Evolutionary conservation across 371 early-diverging fungal genomes (phyloP), one percentile per base, ranked within the genome.

Genomic region (Mortierella sp.): DNA sequence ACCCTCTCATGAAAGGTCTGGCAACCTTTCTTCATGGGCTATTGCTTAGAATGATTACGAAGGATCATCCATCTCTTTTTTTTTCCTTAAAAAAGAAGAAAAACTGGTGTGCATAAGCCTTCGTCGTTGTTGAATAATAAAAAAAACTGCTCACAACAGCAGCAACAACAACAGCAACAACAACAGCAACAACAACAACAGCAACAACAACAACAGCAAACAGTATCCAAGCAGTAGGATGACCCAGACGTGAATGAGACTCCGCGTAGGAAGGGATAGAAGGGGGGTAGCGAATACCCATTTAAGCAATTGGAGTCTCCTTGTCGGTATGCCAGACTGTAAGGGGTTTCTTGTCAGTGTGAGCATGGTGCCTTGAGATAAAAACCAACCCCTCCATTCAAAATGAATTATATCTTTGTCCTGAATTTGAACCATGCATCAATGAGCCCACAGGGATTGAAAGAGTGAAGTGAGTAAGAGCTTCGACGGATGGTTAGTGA

Each of bases 211-310:
- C 28, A 31, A 60, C 19, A 60, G 31, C 31, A 60, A 60, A 5
- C 16, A 5, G 34, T 16, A 57, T n/a, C 8, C 10, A 31, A 16
- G 31, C 31, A 31, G 24, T 0, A 55, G 7, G 31, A 94, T 93
- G 95, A 92, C 21, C 97, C 96, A 83, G 98, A 99, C 55, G 95
- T 96, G 89, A 95, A 97, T 31, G 96, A 92, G 31, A 97, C 97
- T 74, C 98, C 98, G 52, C 99, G 95, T 9, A 26, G 10, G 57
- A 26, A 71, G 71, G 16, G n/a, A 26, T 7, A 24, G 47, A 38
- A 70, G 11, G 44, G 44, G 45, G 26, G 47, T 26, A 42, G 45
- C n/a, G 48, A n/a, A 34, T 31, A 14, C 34, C 34, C 34, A 19
- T 34, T 31, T 38, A 8, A 21, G 38, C 24, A 68, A 0, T 34